phyloP scores from a whole-genome alignment of 352 stramenopile genomes.

The Phytophthora colocasiae region DNA sequence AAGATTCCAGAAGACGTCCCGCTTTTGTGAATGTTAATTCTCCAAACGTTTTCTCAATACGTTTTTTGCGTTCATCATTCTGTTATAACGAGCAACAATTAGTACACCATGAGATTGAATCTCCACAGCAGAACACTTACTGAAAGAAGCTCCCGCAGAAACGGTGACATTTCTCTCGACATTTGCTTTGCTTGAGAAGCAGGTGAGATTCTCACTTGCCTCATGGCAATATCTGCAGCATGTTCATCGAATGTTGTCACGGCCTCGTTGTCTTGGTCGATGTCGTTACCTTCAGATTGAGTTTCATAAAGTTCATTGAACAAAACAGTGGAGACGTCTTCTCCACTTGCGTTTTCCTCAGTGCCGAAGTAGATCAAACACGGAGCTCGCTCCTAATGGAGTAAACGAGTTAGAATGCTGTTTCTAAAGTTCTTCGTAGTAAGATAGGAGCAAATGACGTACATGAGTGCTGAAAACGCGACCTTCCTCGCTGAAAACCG shows the following conservation, averaged over 20 bases:
- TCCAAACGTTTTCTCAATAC: slow-evolving; percentile 72
- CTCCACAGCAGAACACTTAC: slow-evolving; percentile 14
- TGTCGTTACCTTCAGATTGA: slow-evolving; percentile 10
- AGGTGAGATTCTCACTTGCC: slow-evolving; percentile 11
- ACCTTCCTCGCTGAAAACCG: slow-evolving; percentile 68
- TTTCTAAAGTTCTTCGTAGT: not conserved
- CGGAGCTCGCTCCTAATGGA: slow-evolving; percentile 68
- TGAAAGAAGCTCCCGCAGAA: slow-evolving; percentile 36
- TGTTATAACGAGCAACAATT: not conserved
- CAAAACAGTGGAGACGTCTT: slow-evolving; percentile 71
- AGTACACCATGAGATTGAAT: not conserved
- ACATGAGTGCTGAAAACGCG: slow-evolving; percentile 86
- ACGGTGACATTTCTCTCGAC: slow-evolving; percentile 23
- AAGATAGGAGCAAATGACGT: slow-evolving; percentile 9
- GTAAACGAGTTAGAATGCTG: too few relatives aligned
- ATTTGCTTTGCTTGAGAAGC: slow-evolving; percentile 11
- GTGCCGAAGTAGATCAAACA: slow-evolving; percentile 81
- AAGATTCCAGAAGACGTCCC: slow-evolving; percentile 45
- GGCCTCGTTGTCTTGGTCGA: slow-evolving; percentile 23
- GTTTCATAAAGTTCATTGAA: slow-evolving; percentile 73
- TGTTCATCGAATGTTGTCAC: slow-evolving; percentile 32
- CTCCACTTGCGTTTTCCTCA: slow-evolving; percentile 47
- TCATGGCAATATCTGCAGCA: slow-evolving; percentile 23
- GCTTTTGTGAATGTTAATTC: slow-evolving; percentile 64
- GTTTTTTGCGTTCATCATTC: slow-evolving; percentile 52